phyloP scores from a whole-genome alignment of 1,139 yeast species.

The Lodderomyces oxycetoniae region DNA sequence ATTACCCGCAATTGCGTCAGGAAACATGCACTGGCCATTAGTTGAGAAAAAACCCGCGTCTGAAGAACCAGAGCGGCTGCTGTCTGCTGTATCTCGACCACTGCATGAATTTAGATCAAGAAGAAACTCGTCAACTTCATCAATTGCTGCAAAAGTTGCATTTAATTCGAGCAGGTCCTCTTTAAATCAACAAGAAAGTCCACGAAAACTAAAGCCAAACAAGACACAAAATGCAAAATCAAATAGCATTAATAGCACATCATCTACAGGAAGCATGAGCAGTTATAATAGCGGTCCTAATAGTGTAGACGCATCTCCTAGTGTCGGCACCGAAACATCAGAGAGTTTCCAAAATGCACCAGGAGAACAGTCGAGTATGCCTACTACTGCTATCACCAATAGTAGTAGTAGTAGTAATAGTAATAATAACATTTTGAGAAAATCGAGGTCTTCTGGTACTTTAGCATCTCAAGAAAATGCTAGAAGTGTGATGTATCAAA shows the following conservation, averaged over 20 bases:
- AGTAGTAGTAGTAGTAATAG: no score
- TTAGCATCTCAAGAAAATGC: slow-evolving; percentile 5
- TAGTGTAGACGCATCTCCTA: no score
- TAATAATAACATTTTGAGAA: slow-evolving; percentile 6
- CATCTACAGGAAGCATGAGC: no score
- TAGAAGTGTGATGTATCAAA: slow-evolving; percentile 1
- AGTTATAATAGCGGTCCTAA: no score
- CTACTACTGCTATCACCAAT: no score
- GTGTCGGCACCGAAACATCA: no score
- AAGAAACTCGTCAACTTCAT: slow-evolving; percentile 22
- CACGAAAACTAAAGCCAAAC: not conserved
- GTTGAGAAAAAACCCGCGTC: no score
- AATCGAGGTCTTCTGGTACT: slow-evolving; percentile 14
- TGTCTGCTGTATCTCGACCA: no score
- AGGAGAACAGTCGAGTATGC: no score
- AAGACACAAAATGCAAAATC: not conserved
- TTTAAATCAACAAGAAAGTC: slow-evolving; percentile 4
- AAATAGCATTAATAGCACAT: not conserved
- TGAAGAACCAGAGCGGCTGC: no score
- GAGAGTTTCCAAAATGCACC: no score
- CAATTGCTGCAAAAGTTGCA: slow-evolving; percentile 32
- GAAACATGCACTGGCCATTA: slow-evolving; percentile 14
- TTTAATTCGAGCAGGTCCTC: slow-evolving; percentile 21
- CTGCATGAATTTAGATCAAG: slow-evolving; percentile 5
- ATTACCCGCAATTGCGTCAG: slow-evolving; percentile 11